Conservation (phyloP, 1,139 yeast species). For the Pichia terricola region DNA sequence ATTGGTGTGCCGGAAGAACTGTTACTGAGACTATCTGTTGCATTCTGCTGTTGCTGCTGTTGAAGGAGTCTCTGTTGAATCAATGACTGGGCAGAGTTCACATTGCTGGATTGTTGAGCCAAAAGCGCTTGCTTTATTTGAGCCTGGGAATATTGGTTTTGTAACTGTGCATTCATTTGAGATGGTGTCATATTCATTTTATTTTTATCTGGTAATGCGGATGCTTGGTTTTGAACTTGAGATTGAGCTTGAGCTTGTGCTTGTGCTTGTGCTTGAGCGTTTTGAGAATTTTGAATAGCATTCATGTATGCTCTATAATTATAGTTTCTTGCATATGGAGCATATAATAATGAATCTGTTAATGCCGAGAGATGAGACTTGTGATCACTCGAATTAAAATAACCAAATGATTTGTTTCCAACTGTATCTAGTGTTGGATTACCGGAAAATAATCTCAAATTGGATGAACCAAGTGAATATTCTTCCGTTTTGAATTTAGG, state of each 20-base stretch:
- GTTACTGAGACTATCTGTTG: constrained; percentile 4
- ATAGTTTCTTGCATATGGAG: constrained; percentile 34
- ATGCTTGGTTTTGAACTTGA: background rate
- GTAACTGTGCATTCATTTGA: constrained; percentile 8
- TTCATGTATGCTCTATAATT: constrained; percentile 15
- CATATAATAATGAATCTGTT: constrained; percentile 24
- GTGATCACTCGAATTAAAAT: constrained; percentile 11
- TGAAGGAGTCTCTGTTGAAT: constrained; percentile 21
- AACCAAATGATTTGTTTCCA: constrained; percentile 9
- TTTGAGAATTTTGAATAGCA: constrained; percentile 8
- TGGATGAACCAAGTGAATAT: constrained; percentile 2
- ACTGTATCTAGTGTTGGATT: constrained; percentile 15
- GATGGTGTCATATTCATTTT: constrained; percentile 4
- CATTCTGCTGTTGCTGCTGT: constrained; percentile 17
- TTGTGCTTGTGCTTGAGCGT: constrained; percentile 32
- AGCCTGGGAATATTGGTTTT: constrained; percentile 11
- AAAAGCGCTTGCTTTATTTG: constrained; percentile 7
- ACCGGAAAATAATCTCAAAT: constrained; percentile 17
- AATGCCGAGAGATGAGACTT: constrained; percentile 18
- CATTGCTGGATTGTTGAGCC: constrained; percentile 4
- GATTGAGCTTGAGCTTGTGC: constrained; percentile 23
- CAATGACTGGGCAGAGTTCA: constrained; percentile 15
- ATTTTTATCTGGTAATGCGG: background rate
- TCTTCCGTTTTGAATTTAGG: constrained; percentile 15
- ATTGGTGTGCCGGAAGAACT: constrained; percentile 13